Evolutionary conservation across 257 asterid species (phyloP).

Genomic region (Scutellaria minor): DNA sequence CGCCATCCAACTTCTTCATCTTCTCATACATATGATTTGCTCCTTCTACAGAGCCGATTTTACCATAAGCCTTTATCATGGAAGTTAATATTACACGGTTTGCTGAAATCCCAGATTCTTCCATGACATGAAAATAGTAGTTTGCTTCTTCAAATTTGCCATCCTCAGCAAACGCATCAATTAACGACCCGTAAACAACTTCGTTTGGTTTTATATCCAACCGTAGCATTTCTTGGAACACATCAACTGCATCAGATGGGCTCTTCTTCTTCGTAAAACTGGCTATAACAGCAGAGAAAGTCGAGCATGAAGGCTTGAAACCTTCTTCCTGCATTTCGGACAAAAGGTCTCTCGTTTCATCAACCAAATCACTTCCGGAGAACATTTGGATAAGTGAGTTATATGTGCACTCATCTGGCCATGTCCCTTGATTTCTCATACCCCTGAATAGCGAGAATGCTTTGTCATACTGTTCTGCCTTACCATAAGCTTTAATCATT

Average conservation of each 20-base stretch:
- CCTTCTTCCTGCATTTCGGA: slow-evolving; percentile 74
- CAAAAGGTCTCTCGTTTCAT: slow-evolving; percentile 61
- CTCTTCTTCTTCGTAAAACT: slow-evolving; percentile 54
- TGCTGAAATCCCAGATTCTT: slow-evolving; percentile 59
- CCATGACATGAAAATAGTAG: slow-evolving; percentile 66
- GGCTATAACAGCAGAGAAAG: slow-evolving; percentile 74
- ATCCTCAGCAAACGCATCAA: slow-evolving; percentile 78
- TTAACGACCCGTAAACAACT: slow-evolving; percentile 74
- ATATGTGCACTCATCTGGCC: slow-evolving; percentile 94
- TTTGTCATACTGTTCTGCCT: slow-evolving; percentile 64
- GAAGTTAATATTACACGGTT: slow-evolving; percentile 77
- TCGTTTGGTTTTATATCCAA: slow-evolving; percentile 71
- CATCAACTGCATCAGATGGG: slow-evolving; percentile 62
- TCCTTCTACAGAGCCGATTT: slow-evolving; percentile 74
- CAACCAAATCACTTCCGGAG: slow-evolving; percentile 66
- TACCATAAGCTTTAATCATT: slow-evolving; percentile 94
- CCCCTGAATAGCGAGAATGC: slow-evolving; percentile 73
- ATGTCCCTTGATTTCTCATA: slow-evolving; percentile 87
- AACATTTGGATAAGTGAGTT: slow-evolving; percentile 88
- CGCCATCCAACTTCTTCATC: slow-evolving; percentile 65
- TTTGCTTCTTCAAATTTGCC: slow-evolving; percentile 77
- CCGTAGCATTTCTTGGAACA: slow-evolving; percentile 67
- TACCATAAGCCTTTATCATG: slow-evolving; percentile 84
- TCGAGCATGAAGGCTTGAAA: slow-evolving; percentile 64
- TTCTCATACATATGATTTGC: slow-evolving; percentile 70